Evolutionary conservation across 176 grass and related monocot genomes (phyloP), one percentile per base, ranked within the genome.

Genomic region (Musa acuminata): DNA sequence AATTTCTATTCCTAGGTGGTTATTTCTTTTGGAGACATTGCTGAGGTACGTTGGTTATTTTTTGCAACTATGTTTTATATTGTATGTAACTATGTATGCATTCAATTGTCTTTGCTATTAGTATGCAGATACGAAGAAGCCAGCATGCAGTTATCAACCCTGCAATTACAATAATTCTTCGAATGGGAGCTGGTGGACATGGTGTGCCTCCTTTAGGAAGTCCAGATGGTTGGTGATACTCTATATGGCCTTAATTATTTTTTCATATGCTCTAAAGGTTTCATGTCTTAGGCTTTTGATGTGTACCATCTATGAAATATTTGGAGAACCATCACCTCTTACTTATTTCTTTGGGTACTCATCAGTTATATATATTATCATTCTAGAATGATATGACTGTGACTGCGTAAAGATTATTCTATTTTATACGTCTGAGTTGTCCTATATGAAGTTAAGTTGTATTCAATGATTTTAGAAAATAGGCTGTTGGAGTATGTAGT

Each of bases 111-210:
- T 81, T 80, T 67, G 26, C 73, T 80, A 57, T 75, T 78, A 82
- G 78, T 55, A 57, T 85, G 77, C 84, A 99, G 95, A 99, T 99
- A 79, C 84, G 81, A 57, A 84, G 84, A 83, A 99, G 90, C 60
- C 85, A 93, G 68, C 95, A 99, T 86, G 95, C 95, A 78, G 73
- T 99, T 78, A 94, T 99, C 75, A 99, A 99, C 80, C 95, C 95
- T 80, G 95, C 95, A 85, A 87, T 99, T 79, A 99, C 88, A 20
- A 99, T 99, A 80, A 86, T 91, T 89, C 88, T 99, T 75, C 86
- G 90, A 49, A 88, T 81, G 78, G 95, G 95, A 64, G 95, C 95
- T 79, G 95, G 90, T 52, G 95, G 95, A 68, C 84, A 91, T 79
- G 95, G 95, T 49, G 95, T 99, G 63, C 95, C 95, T 87, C 90